A percentile compares a stretch with the other conserved stretches of the same genome.
These are phyloP conservation scores for Leccinellum albellum DNA, from an alignment of 768 basidiomycete species.

Conservation along the genomic window DNA sequence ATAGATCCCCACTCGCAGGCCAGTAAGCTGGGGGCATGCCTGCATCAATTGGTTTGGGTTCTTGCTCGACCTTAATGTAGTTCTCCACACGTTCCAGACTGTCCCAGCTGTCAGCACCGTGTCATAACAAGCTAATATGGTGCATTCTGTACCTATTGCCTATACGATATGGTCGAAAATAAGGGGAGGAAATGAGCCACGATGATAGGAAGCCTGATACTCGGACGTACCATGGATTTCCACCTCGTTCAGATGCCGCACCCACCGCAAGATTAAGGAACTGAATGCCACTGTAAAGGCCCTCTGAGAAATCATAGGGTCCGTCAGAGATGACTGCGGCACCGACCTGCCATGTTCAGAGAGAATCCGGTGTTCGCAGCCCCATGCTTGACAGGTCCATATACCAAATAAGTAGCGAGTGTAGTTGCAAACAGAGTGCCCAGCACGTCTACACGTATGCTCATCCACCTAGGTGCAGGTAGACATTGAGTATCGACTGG, in stretches of 20 bases:
- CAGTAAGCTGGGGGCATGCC: background rate
- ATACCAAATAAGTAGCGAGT: constrained; percentile 1
- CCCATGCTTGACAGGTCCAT: constrained; percentile 1
- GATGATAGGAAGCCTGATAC: constrained; percentile 41
- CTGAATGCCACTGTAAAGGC: constrained; percentile 48
- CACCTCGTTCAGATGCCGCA: constrained; percentile 42
- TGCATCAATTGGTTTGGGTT: background rate
- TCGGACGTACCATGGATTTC: constrained; percentile 39
- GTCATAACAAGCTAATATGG: background rate
- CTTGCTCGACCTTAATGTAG: background rate
- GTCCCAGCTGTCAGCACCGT: background rate
- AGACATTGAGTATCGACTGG: background rate
- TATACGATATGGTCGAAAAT: background rate
- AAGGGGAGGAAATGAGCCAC: background rate
- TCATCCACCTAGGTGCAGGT: constrained; percentile 38
- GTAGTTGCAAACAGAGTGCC: background rate
- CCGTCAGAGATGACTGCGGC: background rate
- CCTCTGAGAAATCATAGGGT: background rate
- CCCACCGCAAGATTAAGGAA: constrained; percentile 49
- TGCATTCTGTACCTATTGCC: background rate
- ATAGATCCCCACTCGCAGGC: background rate
- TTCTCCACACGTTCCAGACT: constrained; percentile 2
- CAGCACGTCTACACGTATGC: constrained; percentile 51
- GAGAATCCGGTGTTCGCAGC: constrained; percentile 35
- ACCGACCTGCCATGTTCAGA: constrained; percentile 39